phyloP scores from a whole-genome alignment of 2,329 filamentous ascomycete genomes.

The Leptographium flavum region DNA sequence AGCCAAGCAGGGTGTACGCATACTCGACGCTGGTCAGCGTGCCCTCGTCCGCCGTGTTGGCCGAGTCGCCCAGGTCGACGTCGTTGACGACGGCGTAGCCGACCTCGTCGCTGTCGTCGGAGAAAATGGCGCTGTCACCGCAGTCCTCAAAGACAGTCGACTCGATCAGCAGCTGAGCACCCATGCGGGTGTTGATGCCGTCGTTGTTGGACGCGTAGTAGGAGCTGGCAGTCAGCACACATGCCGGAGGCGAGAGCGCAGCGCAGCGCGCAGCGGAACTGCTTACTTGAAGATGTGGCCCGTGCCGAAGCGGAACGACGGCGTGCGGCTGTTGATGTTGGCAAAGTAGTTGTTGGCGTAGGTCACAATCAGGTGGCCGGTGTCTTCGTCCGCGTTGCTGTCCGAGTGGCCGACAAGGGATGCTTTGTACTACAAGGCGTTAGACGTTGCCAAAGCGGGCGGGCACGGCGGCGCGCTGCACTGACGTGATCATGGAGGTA shows the following conservation, averaged over 20 bases:
- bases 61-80: slow-evolving; percentile 27
- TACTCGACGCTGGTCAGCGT: slow-evolving; percentile 39
- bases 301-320: slow-evolving; percentile 52
- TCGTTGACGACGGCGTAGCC: slow-evolving; percentile 28
- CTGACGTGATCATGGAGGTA: slow-evolving; percentile 30
- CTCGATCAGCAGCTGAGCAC: slow-evolving; percentile 44
- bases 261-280: too few species aligned
- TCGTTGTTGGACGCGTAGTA: slow-evolving; percentile 26
- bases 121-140: slow-evolving; percentile 22
- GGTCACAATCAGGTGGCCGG: slow-evolving; percentile 46
- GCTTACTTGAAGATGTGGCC: slow-evolving; percentile 33
- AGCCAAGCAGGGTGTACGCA: slow-evolving; percentile 36
- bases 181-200: slow-evolving; percentile 41
- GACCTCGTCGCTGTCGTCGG: slow-evolving; percentile 24
- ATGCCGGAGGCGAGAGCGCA: not conserved
- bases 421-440: slow-evolving; percentile 25
- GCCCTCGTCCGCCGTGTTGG: slow-evolving; percentile 33
- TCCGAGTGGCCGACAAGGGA: slow-evolving; percentile 47
- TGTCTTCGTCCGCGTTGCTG: slow-evolving; percentile 43
- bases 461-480: not conserved
- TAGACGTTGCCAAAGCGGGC: not conserved
- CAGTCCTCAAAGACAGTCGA: slow-evolving; percentile 33
- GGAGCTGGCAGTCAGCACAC: slow-evolving; percentile 22
- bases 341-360: slow-evolving; percentile 53
- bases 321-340: slow-evolving; percentile 49